Conservation (phyloP, 176 grass and related monocot species). For the Neostapfia colusana region DNA sequence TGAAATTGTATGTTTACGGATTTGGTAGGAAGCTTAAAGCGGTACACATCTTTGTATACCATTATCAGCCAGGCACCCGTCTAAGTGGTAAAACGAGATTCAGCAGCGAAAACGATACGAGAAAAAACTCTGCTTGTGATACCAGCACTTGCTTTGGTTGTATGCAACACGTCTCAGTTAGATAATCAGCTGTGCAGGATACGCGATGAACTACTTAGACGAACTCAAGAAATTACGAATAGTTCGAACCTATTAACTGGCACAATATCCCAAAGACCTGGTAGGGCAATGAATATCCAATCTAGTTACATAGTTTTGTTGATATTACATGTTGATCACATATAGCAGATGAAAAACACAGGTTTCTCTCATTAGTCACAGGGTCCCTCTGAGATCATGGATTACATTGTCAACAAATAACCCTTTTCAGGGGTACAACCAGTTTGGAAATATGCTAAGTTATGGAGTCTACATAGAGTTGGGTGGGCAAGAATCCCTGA, state of each 20-base stretch:
- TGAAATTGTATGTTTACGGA: neutral
- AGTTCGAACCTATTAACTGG: neutral
- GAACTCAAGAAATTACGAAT: no score
- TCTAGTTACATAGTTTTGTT: neutral
- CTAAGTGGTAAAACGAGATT: neutral
- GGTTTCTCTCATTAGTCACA: neutral
- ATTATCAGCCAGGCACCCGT: neutral
- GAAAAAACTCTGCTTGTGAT: neutral
- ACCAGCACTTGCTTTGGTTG: neutral
- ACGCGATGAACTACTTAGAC: neutral
- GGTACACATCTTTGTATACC: neutral
- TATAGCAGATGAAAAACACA: neutral
- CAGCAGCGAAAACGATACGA: neutral
- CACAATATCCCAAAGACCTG: neutral
- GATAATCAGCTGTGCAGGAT: neutral
- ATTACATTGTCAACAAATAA: neutral
- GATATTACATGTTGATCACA: neutral
- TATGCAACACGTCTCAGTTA: neutral
- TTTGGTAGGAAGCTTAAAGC: neutral
- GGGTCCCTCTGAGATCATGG: neutral
- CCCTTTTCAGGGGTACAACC: neutral
- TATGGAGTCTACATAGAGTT: slow-evolving; percentile 35
- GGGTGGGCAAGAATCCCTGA: slow-evolving; percentile 58
- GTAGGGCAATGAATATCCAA: neutral
- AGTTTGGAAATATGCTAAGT: neutral